These are phyloP conservation scores for Entamoeba histolytica DNA, from an alignment of 208 protist species.

Conservation along the genomic window DNA sequence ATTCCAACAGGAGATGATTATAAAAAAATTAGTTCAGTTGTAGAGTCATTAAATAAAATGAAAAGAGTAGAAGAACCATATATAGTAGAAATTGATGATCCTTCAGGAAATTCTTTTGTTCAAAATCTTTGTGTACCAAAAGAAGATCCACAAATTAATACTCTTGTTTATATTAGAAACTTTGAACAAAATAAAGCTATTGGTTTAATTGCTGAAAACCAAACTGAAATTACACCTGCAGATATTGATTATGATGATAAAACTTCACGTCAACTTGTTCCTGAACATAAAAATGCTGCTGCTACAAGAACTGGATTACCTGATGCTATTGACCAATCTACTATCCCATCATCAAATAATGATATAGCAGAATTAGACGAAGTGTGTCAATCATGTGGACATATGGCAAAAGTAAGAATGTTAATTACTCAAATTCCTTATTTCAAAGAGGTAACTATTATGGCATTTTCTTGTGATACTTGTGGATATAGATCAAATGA, in stretches of 20 bases:
- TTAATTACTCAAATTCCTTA: conserved; percentile 61
- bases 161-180: conserved; percentile 12
- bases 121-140: conserved; percentile 32
- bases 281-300: not conserved
- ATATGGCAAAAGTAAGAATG: conserved; percentile 13
- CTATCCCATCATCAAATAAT: too few species aligned
- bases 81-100: conserved; percentile 46
- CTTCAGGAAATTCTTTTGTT: conserved; percentile 50
- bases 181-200: conserved; percentile 20
- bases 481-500: conserved; percentile 73
- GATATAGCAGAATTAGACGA: not conserved
- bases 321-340: not conserved
- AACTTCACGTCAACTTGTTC: not conserved
- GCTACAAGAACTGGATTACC: not conserved
- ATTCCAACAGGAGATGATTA: conserved; percentile 22
- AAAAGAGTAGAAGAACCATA: conserved; percentile 26
- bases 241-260: not conserved
- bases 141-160: conserved; percentile 21
- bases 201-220: not conserved
- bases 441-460: conserved; percentile 73
- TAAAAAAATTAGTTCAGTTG: conserved; percentile 33
- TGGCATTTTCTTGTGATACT: conserved; percentile 62
- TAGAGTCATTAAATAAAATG: conserved; percentile 20
- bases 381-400: not conserved
- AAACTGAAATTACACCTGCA: not conserved